Evolutionary conservation across 371 early-diverging fungal species (phyloP).

Genomic region (Mucor sp.): DNA sequence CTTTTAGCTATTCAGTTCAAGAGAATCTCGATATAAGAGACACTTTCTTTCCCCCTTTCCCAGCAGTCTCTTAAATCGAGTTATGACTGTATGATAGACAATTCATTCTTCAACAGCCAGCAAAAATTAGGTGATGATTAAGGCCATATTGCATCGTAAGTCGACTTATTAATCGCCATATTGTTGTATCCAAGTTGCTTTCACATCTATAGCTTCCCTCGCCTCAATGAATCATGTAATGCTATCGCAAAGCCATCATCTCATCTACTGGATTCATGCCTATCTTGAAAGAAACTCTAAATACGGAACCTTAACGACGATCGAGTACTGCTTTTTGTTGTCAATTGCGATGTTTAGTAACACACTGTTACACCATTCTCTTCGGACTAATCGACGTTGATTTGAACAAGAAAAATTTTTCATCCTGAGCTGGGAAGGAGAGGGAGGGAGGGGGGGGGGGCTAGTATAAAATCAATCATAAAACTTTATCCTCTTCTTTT

Average conservation of each 20-base stretch:
- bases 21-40: too few species aligned
- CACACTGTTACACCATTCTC: neutral
- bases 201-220: neutral
- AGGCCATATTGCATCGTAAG: too few species aligned
- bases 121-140: too few species aligned
- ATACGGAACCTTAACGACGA: neutral
- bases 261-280: neutral
- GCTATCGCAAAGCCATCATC: neutral
- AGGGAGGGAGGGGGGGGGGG: neutral
- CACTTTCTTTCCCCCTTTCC: too few species aligned
- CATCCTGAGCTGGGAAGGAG: neutral
- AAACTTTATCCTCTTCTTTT: neutral
- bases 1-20: too few species aligned
- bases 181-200: neutral
- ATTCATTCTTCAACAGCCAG: too few species aligned
- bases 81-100: too few species aligned
- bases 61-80: too few species aligned
- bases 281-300: neutral
- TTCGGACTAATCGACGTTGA: neutral
- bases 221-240: neutral
- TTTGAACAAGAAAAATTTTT: slow-evolving; percentile 1
- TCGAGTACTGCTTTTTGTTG: neutral
- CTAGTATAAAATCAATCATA: neutral
- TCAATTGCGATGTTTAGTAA: neutral
- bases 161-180: neutral